phyloP scores from a whole-genome alignment of 2,329 filamentous ascomycete genomes.

The Colletotrichum lupini region DNA sequence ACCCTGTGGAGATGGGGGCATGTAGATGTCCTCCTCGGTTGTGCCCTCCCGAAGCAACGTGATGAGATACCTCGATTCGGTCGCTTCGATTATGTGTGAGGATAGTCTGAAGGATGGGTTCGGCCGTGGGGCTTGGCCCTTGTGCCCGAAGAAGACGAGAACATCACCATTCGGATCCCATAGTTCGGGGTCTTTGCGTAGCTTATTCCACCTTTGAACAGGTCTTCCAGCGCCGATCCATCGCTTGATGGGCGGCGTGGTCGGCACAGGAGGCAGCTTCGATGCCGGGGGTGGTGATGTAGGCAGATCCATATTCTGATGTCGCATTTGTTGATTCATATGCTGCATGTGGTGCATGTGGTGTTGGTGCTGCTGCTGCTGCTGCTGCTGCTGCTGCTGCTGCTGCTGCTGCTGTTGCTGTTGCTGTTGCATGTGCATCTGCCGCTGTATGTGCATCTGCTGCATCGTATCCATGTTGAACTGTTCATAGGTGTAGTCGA shows the following conservation, averaged over 20 bases:
- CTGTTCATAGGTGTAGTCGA: constrained; percentile 36
- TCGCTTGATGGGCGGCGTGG: constrained; percentile 57
- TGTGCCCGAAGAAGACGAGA: constrained; percentile 64
- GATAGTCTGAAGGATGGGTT: constrained; percentile 67
- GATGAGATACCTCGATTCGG: constrained; percentile 65
- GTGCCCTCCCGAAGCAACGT: constrained; percentile 64
- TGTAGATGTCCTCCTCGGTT: constrained; percentile 58
- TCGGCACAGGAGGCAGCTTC: constrained; percentile 41
- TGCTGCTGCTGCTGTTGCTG: constrained; percentile 20
- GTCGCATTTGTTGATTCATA: constrained; percentile 28
- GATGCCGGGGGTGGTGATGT: constrained; percentile 35
- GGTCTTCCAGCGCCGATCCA: constrained; percentile 64
- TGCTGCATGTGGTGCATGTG: constrained; percentile 1
- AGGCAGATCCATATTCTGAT: constrained; percentile 28
- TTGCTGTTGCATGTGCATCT: constrained; percentile 16
- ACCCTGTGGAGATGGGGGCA: constrained; percentile 56
- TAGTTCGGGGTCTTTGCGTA: constrained; percentile 68
- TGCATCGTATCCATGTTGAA: constrained; percentile 29
- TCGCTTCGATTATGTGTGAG: constrained; percentile 68
- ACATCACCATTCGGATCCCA: constrained; percentile 72
- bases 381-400: constrained; percentile 19
- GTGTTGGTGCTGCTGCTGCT: neutral
- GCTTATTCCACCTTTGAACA: constrained; percentile 65
- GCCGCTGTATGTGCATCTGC: constrained; percentile 29
- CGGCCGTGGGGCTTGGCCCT: constrained; percentile 54